A percentile compares a stretch with the other conserved stretches of the same genome.
Conservation (phyloP, 805 yeast genomes). For the Kurtzmaniella fragi region DNA sequence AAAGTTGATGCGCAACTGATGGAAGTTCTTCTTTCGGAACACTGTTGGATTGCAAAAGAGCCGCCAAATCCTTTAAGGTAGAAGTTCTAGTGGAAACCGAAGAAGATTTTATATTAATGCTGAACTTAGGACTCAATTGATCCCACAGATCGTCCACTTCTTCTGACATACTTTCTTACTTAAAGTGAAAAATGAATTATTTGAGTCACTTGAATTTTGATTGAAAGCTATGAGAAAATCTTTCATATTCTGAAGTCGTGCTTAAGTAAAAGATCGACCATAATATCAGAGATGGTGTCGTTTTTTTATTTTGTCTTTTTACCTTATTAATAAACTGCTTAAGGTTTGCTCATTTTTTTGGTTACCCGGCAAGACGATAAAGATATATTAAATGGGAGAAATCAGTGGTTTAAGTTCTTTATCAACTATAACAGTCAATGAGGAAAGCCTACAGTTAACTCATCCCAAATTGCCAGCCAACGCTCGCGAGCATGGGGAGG, state of each 20-base stretch:
- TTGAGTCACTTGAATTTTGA: too few relatives aligned
- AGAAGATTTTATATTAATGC: constrained; percentile 23
- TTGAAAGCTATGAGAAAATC: too few relatives aligned
- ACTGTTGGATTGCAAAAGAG: constrained; percentile 18
- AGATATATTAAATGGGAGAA: constrained; percentile 4
- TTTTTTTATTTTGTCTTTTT: too few relatives aligned
- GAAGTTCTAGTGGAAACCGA: constrained; percentile 31
- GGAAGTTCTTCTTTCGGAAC: constrained; percentile 14
- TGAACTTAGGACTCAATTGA: constrained; percentile 17
- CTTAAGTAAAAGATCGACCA: neutral
- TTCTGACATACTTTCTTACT: too few relatives aligned
- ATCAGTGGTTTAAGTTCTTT: constrained; percentile 14
- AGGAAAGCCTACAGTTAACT: constrained; percentile 38
- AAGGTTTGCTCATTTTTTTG: neutral
- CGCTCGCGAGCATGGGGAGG: constrained; percentile 47
- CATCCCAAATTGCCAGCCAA: constrained; percentile 26
- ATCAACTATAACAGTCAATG: constrained; percentile 60
- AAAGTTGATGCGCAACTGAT: constrained; percentile 22
- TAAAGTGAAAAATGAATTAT: too few relatives aligned
- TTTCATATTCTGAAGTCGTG: neutral
- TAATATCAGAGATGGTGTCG: too few relatives aligned
- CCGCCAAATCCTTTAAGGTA: constrained; percentile 24
- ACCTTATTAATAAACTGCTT: too few relatives aligned
- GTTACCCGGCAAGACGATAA: constrained; percentile 1
- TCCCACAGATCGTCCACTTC: constrained; percentile 13